Conservation (phyloP, 176 grass and related monocot species). For the Cocos nucifera region DNA sequence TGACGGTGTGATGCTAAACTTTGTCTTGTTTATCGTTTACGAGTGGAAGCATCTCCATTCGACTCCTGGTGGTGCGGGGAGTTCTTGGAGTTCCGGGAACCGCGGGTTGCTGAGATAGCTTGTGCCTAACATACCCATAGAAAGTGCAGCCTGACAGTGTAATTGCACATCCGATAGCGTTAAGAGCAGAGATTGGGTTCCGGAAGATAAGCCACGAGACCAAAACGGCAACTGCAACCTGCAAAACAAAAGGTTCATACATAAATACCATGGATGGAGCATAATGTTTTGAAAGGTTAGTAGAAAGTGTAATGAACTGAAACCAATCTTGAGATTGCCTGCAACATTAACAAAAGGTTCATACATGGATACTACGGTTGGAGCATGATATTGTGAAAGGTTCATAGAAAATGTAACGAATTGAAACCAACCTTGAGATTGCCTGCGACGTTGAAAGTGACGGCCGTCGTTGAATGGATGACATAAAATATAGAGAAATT, state of each 20-base stretch:
- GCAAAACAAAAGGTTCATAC: not conserved
- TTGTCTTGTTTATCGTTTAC: constrained; percentile 76
- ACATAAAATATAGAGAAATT: constrained; percentile 99
- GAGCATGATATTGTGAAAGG: too few relatives aligned
- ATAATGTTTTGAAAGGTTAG: too few relatives aligned
- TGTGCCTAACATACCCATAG: constrained; percentile 68
- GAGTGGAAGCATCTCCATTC: constrained; percentile 78
- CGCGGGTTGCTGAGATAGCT: constrained; percentile 46
- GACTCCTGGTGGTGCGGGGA: constrained; percentile 25
- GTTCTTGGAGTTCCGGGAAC: constrained; percentile 32
- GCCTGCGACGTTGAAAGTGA: constrained; percentile 95
- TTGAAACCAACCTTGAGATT: constrained; percentile 70
- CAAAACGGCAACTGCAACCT: constrained; percentile 91
- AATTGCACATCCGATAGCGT: constrained; percentile 73
- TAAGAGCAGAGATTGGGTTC: constrained; percentile 85
- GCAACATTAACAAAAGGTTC: constrained; percentile 44
- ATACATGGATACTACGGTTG: too few relatives aligned
- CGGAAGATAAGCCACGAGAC: constrained; percentile 87
- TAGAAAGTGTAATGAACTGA: not conserved
- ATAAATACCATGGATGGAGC: too few relatives aligned
- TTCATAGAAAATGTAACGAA: not conserved
- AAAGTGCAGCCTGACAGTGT: constrained; percentile 87
- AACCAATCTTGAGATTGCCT: constrained; percentile 82
- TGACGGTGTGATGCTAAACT: constrained; percentile 20
- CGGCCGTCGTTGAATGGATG: constrained; percentile 92